Base-by-base conservation (phyloP, 1,139 yeast genomes). In the Saccharomyces hybrid region DNA sequence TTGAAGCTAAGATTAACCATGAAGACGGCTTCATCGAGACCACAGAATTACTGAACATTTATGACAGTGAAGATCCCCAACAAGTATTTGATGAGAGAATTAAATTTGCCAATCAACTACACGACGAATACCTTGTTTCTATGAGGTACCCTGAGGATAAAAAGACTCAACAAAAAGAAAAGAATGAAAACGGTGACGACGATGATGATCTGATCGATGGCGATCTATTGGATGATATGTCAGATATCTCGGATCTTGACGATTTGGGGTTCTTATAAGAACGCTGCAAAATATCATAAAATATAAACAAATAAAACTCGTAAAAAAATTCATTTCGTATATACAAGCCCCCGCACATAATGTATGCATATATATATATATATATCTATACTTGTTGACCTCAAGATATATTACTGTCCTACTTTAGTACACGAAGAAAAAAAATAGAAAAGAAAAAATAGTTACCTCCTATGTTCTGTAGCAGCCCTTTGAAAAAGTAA, bases 1-100 rank as follows among this genome's bases (percentile, higher is more conserved):
- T 95, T 70, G 99, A 93, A 66, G 99, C 99, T 4, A 82, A 84
- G 53, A 86, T 95, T 61, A 88, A 93, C 68, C 97, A 91, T 72
- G 90, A 88, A 69, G 79, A 82, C 61, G 98, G 98, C 1, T 91
- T 76, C 69, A 90, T 95, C 88, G 93, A 90, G 73, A 86, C 95
- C 42, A 85, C 84, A 62, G 98, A 91, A 70, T 76, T 89, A 54
- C 74, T 84, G 64, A 96, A 95, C 70, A 81, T 91, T 49, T 95
- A 95, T 71, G 85, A 95, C n/a, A 89, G 98, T 2, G 80, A 78
- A 51, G 85, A 84, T 65, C 99, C 99, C 31, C 96, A 90, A 71
- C 76, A 75, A 16, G 88, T 90, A 57, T 90, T 89, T 73, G 95
- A 93, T 71, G 96, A 89, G 71, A 86, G 99, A 76, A 91, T 93